Conservation (phyloP, 139 green algal genomes). For the Chlorella sorokiniana region DNA sequence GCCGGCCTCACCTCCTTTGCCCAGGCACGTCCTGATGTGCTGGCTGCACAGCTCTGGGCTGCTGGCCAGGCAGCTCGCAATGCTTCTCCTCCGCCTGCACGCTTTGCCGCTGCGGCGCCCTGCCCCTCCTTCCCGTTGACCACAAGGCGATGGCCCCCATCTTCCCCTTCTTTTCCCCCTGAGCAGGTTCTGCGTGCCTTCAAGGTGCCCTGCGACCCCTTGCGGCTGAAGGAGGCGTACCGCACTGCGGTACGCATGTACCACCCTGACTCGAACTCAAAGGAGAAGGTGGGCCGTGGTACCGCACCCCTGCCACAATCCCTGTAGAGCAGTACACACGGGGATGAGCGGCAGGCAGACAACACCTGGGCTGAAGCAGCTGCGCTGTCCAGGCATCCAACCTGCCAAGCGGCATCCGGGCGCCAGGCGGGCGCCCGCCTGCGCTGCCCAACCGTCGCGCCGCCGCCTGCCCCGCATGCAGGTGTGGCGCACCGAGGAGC, state of each 20-base stretch:
- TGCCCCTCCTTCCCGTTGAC: not conserved
- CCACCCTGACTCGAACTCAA: conserved; percentile 45
- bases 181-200: conserved; percentile 35
- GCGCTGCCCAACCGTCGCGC: not conserved
- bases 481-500: conserved; percentile 16
- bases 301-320: no score
- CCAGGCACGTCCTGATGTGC: not conserved
- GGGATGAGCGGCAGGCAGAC: no score
- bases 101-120: not conserved
- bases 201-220: conserved; percentile 25
- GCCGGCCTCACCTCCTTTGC: conserved; percentile 8
- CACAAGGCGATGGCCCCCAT: not conserved
- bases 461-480: not conserved
- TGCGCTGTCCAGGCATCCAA: no score
- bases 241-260: conserved; percentile 45
- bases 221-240: conserved; percentile 25
- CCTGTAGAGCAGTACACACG: no score
- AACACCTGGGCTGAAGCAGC: no score
- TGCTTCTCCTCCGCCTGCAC: not conserved
- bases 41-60: not conserved
- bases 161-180: not conserved
- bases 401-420: not conserved
- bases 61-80: not conserved
- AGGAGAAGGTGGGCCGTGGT: not conserved
- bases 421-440: no score